Evolutionary conservation across 1,139 yeast species (phyloP), one percentile per base, ranked within the genome.

Genomic region (Suhomyces terraborum): DNA sequence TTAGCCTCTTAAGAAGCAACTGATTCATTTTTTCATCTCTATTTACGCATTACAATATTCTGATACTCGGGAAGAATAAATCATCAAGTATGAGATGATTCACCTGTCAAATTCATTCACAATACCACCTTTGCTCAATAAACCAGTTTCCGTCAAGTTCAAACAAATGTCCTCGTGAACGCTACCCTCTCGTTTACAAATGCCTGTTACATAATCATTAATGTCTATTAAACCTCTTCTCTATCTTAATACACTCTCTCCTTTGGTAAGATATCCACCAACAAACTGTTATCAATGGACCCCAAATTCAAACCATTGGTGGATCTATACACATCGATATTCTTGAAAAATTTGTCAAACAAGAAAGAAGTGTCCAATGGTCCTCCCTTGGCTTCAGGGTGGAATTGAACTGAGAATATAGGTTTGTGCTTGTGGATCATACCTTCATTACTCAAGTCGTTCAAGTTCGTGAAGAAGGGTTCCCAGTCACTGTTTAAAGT

Each of bases 311-410:
- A 64, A 20, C 79, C 76, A 41, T 64, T 68, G 41, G 46, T 51
- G 8, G 49, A 30, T 62, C 78, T 84, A 73, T 79, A 88, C 31
- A 66, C 67, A 32, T 70, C 74, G 50, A 93, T 83, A 58, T 85
- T 77, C 33, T 73, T 79, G 57, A 93, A 82, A 68, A 88, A 93
- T 67, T 82, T 87, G 73, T 93, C 98, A 56, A 93, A 93, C 64
- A 93, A 74, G 67, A 82, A 88, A 4, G 88, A 77, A 14, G 97
- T 86, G 66, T 93, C 98, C 56, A 85, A 76, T 45, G 98, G 98
- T 54, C 98, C 98, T 54, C 98, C 98, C 73, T 91, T 93, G 47
- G 98, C 98, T 67, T 93, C 98, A 35, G 98, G 98, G 63, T 93
- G 98, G 79, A 93, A 93, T 66, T 93, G 98, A 3, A 96, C 88